Evolutionary conservation across 2,329 filamentous ascomycete species (phyloP).

Genomic region (Colletotrichum eremochloae): DNA sequence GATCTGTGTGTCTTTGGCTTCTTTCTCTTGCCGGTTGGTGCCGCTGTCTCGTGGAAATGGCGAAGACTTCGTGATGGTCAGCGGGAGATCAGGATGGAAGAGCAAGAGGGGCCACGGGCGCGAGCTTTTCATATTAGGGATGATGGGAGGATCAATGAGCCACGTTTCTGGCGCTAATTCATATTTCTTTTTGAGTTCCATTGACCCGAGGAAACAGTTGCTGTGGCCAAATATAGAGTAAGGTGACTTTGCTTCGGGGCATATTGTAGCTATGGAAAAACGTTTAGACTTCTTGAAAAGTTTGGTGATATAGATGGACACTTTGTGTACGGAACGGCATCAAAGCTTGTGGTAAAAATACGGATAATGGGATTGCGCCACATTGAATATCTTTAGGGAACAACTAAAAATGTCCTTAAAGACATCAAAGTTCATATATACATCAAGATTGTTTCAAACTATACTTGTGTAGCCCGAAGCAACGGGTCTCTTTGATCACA

Average conservation of each 20-base stretch:
- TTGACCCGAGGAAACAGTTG: neutral
- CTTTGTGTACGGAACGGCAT: neutral
- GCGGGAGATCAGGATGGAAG: neutral
- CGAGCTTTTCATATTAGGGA: neutral
- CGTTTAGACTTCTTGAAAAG: neutral
- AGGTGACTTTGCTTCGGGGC: neutral
- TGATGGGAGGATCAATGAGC: neutral
- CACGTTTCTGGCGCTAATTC: neutral
- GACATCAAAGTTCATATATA: neutral
- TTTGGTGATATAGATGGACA: neutral
- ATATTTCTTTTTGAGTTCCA: neutral
- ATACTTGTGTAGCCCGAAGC: neutral
- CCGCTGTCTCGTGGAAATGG: constrained; percentile 21
- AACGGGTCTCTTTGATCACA: neutral
- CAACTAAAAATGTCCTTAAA: neutral
- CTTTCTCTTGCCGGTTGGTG: constrained; percentile 12
- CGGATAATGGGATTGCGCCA: neutral
- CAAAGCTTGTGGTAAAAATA: neutral
- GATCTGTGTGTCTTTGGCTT: constrained; percentile 14
- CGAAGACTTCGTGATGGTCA: neutral
- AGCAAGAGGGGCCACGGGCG: constrained; percentile 10
- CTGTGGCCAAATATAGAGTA: neutral
- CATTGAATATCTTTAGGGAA: neutral
- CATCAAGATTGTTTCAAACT: neutral
- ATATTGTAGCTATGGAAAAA: neutral